Percentiles rank a stretch among this genome's conserved stretches.
Conservation (phyloP, 805 yeast genomes). For the Yarrowia hollandica region DNA sequence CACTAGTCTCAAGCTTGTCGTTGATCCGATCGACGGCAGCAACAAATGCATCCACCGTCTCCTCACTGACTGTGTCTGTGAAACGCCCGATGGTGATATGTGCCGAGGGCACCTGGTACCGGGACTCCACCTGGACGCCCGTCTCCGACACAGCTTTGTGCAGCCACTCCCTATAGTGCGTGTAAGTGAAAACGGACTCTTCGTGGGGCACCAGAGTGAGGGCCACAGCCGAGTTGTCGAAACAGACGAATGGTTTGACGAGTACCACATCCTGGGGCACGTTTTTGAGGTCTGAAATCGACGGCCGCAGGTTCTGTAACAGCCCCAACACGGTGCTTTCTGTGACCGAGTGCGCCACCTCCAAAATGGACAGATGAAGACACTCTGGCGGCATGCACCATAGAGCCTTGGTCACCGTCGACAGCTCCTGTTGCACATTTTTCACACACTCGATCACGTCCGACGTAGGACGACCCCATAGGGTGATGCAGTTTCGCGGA, state of each 20-base stretch:
- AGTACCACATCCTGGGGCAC: conserved; percentile 10
- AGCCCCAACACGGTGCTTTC: neutral
- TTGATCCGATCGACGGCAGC: neutral
- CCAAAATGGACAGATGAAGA: conserved; percentile 29
- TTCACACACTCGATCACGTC: conserved; percentile 1
- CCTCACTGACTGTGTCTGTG: neutral
- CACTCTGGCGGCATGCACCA: conserved; percentile 30
- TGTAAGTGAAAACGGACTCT: conserved; percentile 5
- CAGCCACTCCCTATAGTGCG: conserved; percentile 22
- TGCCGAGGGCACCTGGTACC: conserved; percentile 19
- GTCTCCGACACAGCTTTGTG: conserved; percentile 1
- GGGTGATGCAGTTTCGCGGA: conserved; percentile 23
- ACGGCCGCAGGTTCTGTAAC: neutral
- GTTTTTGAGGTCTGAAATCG: neutral
- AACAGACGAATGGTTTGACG: conserved; percentile 25
- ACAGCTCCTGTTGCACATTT: neutral
- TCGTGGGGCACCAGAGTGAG: conserved; percentile 23
- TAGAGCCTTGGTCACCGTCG: neutral
- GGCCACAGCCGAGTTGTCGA: conserved; percentile 28
- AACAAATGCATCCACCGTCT: conserved; percentile 8
- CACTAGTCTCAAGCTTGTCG: neutral
- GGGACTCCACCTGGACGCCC: conserved; percentile 4
- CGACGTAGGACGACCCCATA: conserved; percentile 13
- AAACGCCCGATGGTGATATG: conserved; percentile 27
- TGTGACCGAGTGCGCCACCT: conserved; percentile 28